Percentiles rank a stretch among this genome's conserved stretches.
Conservation (phyloP, 169 alveolate species). For the Plasmodium gonderi region DNA sequence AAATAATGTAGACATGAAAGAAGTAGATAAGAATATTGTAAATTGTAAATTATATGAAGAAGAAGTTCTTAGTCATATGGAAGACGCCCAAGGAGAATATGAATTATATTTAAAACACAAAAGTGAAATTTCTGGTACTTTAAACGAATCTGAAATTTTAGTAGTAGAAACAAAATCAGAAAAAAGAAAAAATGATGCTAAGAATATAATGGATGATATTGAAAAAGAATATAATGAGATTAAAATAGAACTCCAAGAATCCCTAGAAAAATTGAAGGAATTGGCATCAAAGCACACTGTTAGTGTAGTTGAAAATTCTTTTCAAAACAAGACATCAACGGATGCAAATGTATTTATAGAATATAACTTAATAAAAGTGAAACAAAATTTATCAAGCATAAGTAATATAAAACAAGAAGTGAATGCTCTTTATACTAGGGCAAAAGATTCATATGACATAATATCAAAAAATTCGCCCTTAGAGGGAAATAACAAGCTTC, state of each 20-base stretch:
- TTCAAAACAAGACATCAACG: neutral
- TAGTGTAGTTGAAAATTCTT: neutral
- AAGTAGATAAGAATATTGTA: neutral
- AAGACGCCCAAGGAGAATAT: neutral
- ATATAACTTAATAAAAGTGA: neutral
- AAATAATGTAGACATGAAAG: neutral
- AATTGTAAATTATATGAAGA: neutral
- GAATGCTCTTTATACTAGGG: neutral
- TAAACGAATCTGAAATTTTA: neutral
- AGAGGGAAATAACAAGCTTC: neutral
- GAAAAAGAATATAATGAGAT: neutral
- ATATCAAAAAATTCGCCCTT: neutral
- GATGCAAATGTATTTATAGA: slow-evolving; percentile 3
- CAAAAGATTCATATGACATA: neutral
- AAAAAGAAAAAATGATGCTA: slow-evolving; percentile 1
- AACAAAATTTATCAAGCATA: neutral
- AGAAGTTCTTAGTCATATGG: neutral
- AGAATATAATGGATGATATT: neutral
- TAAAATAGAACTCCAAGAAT: neutral
- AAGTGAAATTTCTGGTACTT: neutral
- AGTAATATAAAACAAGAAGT: neutral
- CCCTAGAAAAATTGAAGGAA: neutral
- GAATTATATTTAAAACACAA: neutral
- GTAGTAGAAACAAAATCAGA: slow-evolving; percentile 4
- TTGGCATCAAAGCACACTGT: neutral